A percentile compares a stretch with the other conserved stretches of the same genome.
phyloP scores from a whole-genome alignment of 495 filamentous ascomycete species.

The Podospora appendiculata region DNA sequence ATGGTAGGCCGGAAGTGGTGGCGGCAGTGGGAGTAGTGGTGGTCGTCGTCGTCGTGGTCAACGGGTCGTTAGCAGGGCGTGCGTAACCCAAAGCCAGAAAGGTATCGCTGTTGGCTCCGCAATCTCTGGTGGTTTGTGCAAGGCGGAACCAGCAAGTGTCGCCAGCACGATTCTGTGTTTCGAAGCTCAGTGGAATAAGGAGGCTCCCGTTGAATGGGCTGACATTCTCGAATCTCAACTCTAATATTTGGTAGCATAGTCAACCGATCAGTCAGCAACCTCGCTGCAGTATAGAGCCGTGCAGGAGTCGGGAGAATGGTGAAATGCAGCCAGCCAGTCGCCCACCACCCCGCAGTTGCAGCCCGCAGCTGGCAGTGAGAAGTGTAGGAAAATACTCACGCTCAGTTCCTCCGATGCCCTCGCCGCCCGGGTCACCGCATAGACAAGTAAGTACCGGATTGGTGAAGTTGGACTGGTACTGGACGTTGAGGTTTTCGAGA shows the following conservation, averaged over 20 bases:
- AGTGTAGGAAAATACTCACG: not conserved
- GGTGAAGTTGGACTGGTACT: conserved; percentile 15
- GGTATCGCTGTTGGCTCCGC: conserved; percentile 8
- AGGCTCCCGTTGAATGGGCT: conserved; percentile 13
- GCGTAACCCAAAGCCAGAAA: conserved; percentile 4
- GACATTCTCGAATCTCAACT: conserved; percentile 12
- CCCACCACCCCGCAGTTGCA: not conserved
- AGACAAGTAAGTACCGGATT: conserved; percentile 15
- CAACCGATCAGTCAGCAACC: conserved; percentile 14
- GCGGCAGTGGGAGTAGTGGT: no score
- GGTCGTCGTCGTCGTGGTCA: not conserved
- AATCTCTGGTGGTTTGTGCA: conserved; percentile 6
- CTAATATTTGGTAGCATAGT: conserved; percentile 5
- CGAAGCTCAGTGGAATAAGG: conserved; percentile 15
- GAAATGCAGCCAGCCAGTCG: not conserved
- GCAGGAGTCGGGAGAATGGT: not conserved
- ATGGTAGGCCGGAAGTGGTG: not conserved
- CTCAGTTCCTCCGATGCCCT: conserved; percentile 13
- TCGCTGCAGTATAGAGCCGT: not conserved
- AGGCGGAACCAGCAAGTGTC: conserved; percentile 25
- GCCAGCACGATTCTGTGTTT: conserved; percentile 1
- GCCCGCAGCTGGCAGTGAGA: not conserved
- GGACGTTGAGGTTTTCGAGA: conserved; percentile 21
- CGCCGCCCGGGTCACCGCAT: conserved; percentile 13
- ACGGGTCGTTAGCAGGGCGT: not conserved